A percentile compares a stretch with the other conserved stretches of the same genome.
phyloP scores from a whole-genome alignment of 2,329 filamentous ascomycete genomes.

The Xylogone sp. region DNA sequence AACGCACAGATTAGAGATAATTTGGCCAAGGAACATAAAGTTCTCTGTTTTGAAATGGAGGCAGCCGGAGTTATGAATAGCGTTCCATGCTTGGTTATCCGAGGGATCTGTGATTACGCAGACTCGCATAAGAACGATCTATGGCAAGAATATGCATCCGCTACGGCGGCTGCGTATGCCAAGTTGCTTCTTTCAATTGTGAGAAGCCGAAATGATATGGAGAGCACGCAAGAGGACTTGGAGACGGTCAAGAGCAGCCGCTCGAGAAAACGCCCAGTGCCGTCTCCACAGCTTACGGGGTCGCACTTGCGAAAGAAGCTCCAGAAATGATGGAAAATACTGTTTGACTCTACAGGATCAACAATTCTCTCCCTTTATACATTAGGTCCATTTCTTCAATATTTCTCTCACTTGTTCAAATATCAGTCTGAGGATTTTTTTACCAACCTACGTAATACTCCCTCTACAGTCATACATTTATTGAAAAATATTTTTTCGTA shows the following conservation, averaged over 20 bases:
- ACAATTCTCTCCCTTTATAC: too few relatives aligned
- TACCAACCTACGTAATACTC: too few relatives aligned
- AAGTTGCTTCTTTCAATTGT: conserved; percentile 8
- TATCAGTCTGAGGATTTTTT: too few relatives aligned
- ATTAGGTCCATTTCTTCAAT: too few relatives aligned
- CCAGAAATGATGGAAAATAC: background rate
- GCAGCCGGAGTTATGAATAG: conserved; percentile 7
- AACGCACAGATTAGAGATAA: conserved; percentile 14
- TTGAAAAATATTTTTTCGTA: too few relatives aligned
- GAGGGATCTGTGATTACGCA: conserved; percentile 17
- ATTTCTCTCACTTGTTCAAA: too few relatives aligned
- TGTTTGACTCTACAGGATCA: too few relatives aligned
- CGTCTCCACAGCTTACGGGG: background rate
- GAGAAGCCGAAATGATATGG: background rate
- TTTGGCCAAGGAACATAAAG: conserved; percentile 1
- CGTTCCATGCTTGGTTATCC: conserved; percentile 16
- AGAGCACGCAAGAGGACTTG: background rate
- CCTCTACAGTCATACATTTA: too few relatives aligned
- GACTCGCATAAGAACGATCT: conserved; percentile 16
- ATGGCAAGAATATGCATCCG: conserved; percentile 15
- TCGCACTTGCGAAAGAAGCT: background rate
- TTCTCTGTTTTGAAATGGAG: conserved; percentile 14
- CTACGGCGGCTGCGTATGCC: conserved; percentile 13
- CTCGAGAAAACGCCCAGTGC: background rate
- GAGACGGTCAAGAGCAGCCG: background rate